Conservation (phyloP, 148 eudicot genomes). For the Cornus controversa region DNA sequence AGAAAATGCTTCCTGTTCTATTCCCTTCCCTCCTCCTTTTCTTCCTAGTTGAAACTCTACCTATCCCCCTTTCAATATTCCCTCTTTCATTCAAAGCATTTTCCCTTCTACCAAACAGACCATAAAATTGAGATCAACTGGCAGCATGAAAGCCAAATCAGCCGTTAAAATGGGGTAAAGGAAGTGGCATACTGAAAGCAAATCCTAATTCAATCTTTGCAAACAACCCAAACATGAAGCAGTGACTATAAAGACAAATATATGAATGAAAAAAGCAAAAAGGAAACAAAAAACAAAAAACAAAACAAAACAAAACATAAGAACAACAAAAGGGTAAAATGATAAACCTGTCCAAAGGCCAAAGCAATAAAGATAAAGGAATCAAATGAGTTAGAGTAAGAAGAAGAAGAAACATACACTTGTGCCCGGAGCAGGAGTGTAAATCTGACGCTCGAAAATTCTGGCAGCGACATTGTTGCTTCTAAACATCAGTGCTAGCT, state of each 20-base stretch:
- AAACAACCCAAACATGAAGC: not conserved
- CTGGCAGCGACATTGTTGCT: slow-evolving; percentile 77
- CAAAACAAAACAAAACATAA: too few relatives aligned
- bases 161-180: too few relatives aligned
- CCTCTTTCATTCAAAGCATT: not conserved
- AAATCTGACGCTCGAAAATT: slow-evolving; percentile 90
- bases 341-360: not conserved
- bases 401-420: slow-evolving; percentile 39
- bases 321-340: too few relatives aligned
- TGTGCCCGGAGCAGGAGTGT: slow-evolving; percentile 72
- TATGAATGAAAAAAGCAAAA: too few relatives aligned
- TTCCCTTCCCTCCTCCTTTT: too few relatives aligned
- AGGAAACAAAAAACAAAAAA: too few relatives aligned
- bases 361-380: not conserved
- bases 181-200: not conserved
- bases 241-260: not conserved
- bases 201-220: not conserved
- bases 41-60: too few relatives aligned
- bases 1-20: not conserved
- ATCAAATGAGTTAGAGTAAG: not conserved
- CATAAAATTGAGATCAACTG: not conserved
- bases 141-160: too few relatives aligned
- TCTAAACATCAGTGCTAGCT: slow-evolving; percentile 58
- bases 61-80: not conserved
- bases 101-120: not conserved